phyloP scores from a whole-genome alignment of 2,329 filamentous ascomycete species.

The Xylariales sp. region DNA sequence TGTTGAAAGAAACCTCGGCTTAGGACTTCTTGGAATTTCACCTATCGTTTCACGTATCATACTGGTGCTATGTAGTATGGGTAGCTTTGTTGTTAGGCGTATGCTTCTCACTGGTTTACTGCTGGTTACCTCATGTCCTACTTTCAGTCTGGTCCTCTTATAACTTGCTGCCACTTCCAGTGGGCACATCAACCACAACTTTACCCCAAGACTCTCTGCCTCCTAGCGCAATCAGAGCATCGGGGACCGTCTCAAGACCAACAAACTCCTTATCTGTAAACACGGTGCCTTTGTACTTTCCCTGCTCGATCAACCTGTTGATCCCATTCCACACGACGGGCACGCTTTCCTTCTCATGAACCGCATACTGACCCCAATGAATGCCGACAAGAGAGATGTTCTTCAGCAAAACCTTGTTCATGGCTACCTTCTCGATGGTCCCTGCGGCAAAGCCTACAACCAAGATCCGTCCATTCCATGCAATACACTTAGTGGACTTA shows the following conservation, averaged over 20 bases:
- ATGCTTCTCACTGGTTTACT: too few relatives aligned
- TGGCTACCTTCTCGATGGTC: constrained; percentile 82
- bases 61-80: too few relatives aligned
- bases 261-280: constrained; percentile 80
- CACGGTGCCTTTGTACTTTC: constrained; percentile 77
- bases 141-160: constrained; percentile 26
- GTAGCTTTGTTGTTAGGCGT: too few relatives aligned
- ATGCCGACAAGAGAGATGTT: constrained; percentile 87
- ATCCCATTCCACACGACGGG: constrained; percentile 77
- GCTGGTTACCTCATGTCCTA: too few relatives aligned
- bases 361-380: constrained; percentile 85
- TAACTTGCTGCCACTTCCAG: constrained; percentile 56
- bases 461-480: constrained; percentile 86
- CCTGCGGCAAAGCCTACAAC: constrained; percentile 88
- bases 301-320: constrained; percentile 69
- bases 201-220: constrained; percentile 90
- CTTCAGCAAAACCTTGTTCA: constrained; percentile 90
- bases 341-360: constrained; percentile 67
- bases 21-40: too few relatives aligned
- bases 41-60: too few relatives aligned
- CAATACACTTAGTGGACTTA: constrained; percentile 81
- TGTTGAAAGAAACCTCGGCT: constrained; percentile 29
- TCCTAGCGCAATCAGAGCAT: constrained; percentile 73
- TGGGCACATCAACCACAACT: constrained; percentile 82
- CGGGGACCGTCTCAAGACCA: constrained; percentile 74